Percentiles rank a stretch among this genome's conserved stretches.
Evolutionary conservation across 2,329 filamentous ascomycete genomes (phyloP).

Genomic region (Herpotrichia juniperi): DNA sequence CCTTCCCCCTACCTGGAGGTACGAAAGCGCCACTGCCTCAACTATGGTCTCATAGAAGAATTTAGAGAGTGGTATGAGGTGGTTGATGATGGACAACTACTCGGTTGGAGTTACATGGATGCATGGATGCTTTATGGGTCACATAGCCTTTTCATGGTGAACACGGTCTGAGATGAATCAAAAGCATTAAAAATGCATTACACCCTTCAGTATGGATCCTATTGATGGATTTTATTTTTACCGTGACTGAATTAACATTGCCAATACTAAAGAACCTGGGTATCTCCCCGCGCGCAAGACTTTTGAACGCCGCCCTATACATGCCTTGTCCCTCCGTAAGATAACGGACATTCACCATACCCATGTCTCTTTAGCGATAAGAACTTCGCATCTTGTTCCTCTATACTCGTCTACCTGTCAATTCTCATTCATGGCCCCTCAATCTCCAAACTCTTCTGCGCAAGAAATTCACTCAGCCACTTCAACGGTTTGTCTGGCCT

Average conservation of each 20-base stretch:
- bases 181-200: constrained; percentile 38
- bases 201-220: no score
- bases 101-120: constrained; percentile 43
- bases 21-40: constrained; percentile 91
- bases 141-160: constrained; percentile 30
- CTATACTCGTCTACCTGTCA: no score
- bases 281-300: constrained; percentile 22
- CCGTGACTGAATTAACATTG: neutral
- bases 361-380: no score
- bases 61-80: constrained; percentile 29
- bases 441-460: constrained; percentile 54
- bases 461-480: constrained; percentile 56
- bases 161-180: constrained; percentile 46
- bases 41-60: constrained; percentile 50
- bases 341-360: no score
- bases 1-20: constrained; percentile 93
- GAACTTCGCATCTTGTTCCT: no score
- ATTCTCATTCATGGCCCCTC: constrained; percentile 42
- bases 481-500: constrained; percentile 57
- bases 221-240: neutral
- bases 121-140: constrained; percentile 42
- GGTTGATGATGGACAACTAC: constrained; percentile 31
- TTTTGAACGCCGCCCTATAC: constrained; percentile 13
- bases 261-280: constrained; percentile 10
- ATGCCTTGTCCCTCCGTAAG: no score